Evolutionary conservation across 2,329 filamentous ascomycete species (phyloP).

Genomic region (Cladosporium colombiae): DNA sequence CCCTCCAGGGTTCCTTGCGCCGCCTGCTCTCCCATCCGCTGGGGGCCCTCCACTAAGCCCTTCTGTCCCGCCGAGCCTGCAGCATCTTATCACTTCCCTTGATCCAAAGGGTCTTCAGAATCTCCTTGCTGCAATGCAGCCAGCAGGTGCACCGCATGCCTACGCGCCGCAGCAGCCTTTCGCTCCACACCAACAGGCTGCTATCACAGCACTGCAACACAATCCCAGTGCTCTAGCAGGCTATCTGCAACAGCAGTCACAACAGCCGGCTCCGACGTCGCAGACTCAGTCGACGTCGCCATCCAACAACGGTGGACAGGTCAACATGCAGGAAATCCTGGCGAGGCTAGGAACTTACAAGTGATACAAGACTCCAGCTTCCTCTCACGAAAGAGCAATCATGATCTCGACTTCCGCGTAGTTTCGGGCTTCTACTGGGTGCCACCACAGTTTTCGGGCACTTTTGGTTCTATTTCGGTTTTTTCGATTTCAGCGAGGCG

Average conservation of each 20-base stretch:
- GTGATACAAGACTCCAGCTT: background rate
- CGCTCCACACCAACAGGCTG: constrained; percentile 33
- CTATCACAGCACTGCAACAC: constrained; percentile 32
- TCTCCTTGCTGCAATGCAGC: constrained; percentile 61
- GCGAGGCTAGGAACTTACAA: constrained; percentile 61
- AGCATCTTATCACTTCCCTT: constrained; percentile 65
- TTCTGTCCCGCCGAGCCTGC: constrained; percentile 51
- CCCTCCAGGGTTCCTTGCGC: constrained; percentile 21
- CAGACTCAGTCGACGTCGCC: constrained; percentile 25
- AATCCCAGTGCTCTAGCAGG: constrained; percentile 33
- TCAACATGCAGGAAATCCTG: constrained; percentile 71
- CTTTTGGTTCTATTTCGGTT: background rate
- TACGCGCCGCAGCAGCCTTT: constrained; percentile 32
- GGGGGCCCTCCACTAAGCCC: background rate
- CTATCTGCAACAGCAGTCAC: constrained; percentile 35
- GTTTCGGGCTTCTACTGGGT: background rate
- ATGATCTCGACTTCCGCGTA: background rate
- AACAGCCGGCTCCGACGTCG: constrained; percentile 32
- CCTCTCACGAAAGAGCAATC: background rate
- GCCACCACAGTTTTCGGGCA: background rate
- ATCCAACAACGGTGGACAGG: constrained; percentile 31
- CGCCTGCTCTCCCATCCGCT: constrained; percentile 22
- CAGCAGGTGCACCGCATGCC: constrained; percentile 27
- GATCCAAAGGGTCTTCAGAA: constrained; percentile 71
- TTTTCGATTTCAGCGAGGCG: constrained; percentile 1